These are phyloP conservation scores for Cercospora brassicicola DNA, from an alignment of 2,329 filamentous ascomycete genomes.

Conservation along the genomic window DNA sequence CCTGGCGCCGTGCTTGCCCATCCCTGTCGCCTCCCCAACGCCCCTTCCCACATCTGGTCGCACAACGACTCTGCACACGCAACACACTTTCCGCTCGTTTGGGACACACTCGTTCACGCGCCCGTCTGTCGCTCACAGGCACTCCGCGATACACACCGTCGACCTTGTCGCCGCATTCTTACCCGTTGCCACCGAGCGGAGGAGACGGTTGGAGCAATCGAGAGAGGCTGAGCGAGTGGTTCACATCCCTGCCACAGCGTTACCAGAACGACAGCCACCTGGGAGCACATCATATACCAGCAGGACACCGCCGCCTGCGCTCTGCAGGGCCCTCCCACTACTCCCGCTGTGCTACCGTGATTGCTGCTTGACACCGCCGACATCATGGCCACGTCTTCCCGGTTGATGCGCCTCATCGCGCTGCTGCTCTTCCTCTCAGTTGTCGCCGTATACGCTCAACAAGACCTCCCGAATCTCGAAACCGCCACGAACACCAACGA, in stretches of 20 bases:
- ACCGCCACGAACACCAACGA: slow-evolving; percentile 29
- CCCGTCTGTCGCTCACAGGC: not conserved
- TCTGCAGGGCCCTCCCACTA: slow-evolving; percentile 3
- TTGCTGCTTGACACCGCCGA: not conserved
- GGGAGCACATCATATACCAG: slow-evolving; percentile 13
- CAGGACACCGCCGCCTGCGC: not conserved
- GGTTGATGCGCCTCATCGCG: slow-evolving; percentile 24
- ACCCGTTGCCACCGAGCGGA: not conserved
- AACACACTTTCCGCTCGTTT: not conserved
- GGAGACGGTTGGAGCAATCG: not conserved
- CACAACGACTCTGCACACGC: slow-evolving; percentile 2
- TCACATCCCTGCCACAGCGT: slow-evolving; percentile 12
- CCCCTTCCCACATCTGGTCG: slow-evolving; percentile 5
- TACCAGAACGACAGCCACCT: slow-evolving; percentile 13
- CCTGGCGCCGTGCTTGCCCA: not conserved
- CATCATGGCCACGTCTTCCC: slow-evolving; percentile 13
- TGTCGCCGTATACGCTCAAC: slow-evolving; percentile 31
- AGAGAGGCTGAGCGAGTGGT: slow-evolving; percentile 5
- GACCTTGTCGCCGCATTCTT: not conserved
- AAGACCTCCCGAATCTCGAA: slow-evolving; percentile 33
- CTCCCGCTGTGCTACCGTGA: slow-evolving; percentile 12
- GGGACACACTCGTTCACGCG: slow-evolving; percentile 5
- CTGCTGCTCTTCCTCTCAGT: slow-evolving; percentile 30
- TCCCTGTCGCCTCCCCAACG: not conserved
- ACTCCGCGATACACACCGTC: not conserved